Conservation (phyloP, 768 basidiomycete species). For the Butyriboletus loyo region DNA sequence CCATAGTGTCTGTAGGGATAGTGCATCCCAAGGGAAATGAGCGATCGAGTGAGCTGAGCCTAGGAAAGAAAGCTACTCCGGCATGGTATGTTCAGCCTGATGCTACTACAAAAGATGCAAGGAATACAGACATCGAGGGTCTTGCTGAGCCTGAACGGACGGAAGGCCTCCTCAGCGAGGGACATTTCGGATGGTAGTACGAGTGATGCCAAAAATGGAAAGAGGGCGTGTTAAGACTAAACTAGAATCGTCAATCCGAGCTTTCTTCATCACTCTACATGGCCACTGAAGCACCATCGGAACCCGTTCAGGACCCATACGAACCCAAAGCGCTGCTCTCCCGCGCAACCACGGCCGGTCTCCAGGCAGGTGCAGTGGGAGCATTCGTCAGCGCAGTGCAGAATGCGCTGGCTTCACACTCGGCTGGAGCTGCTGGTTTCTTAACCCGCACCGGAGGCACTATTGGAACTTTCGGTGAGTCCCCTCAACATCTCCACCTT, state of each 20-base stretch:
- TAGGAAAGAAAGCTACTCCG: slow-evolving; percentile 32
- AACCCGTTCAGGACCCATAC: slow-evolving; percentile 27
- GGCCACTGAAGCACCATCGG: slow-evolving; percentile 19
- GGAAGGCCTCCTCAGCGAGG: slow-evolving; percentile 4
- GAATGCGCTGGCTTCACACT: slow-evolving; percentile 77
- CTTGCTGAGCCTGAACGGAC: slow-evolving; percentile 42
- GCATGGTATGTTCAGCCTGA: slow-evolving; percentile 10
- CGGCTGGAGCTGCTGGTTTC: slow-evolving; percentile 80
- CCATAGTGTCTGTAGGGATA: slow-evolving; percentile 41
- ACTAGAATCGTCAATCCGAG: not conserved
- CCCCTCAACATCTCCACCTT: not conserved
- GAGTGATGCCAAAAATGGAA: slow-evolving; percentile 31
- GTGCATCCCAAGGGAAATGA: slow-evolving; percentile 42
- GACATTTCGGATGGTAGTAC: slow-evolving; percentile 7
- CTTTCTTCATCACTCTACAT: slow-evolving; percentile 18
- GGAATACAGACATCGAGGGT: slow-evolving; percentile 43
- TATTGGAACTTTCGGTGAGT: slow-evolving; percentile 87
- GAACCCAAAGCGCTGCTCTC: slow-evolving; percentile 53
- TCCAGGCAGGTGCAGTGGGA: slow-evolving; percentile 66
- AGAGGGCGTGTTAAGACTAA: not conserved
- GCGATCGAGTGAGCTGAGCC: slow-evolving; percentile 36
- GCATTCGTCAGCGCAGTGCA: slow-evolving; percentile 70
- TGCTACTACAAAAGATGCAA: not conserved
- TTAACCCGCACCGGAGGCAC: slow-evolving; percentile 85
- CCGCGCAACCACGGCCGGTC: slow-evolving; percentile 53